Base-by-base conservation (phyloP, 345 rosid species). In the Microthlaspi erraticum region DNA sequence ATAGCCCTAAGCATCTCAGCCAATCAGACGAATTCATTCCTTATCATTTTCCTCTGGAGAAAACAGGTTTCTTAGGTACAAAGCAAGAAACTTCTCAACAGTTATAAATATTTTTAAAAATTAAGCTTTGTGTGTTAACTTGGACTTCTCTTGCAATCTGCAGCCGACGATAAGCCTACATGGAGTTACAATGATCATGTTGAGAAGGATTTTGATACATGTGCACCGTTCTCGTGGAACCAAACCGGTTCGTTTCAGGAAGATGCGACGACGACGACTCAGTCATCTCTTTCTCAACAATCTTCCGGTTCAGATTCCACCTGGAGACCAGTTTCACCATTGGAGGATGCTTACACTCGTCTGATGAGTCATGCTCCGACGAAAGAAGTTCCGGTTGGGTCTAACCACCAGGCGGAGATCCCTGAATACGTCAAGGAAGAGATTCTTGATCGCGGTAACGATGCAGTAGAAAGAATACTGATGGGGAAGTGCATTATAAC, bases 401-500 rank as follows among this genome's bases (percentile, higher is more conserved):
- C 82, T 16, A 76, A 86, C 80, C 86, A 84, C 80, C 98, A 93
- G 64, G 97, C 84, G 10, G 73, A 66, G 53, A 66, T 93, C 64
- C 96, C 96, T 14, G 80, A 50, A 37, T 81, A 66, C 17, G 32
- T 18, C 13, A 43, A 43, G 46, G 70, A 78, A 33, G 53, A 67
- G 61, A 38, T 17, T 53, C 37, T 41, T 32, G 77, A 44, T 52
- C 37, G 2, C 6, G 19, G 4, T 42, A 61, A 36, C 38, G 71
- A 31, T 52, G 81, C 55, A n/a, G 8, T 72, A 8, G 90, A 83
- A 71, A 51, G 37, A 36, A 71, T 50, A 26, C 65, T 74, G 65
- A 75, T 81, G 81, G 96, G 97, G 10, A 81, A 85, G 72, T 86
- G 89, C 75, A 64, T n/a, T n/a, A n/a, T 87, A n/a, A 64, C 85